These are phyloP conservation scores for Flaveria brownii DNA, from an alignment of 129 eudicot genomes.

Conservation along the genomic window DNA sequence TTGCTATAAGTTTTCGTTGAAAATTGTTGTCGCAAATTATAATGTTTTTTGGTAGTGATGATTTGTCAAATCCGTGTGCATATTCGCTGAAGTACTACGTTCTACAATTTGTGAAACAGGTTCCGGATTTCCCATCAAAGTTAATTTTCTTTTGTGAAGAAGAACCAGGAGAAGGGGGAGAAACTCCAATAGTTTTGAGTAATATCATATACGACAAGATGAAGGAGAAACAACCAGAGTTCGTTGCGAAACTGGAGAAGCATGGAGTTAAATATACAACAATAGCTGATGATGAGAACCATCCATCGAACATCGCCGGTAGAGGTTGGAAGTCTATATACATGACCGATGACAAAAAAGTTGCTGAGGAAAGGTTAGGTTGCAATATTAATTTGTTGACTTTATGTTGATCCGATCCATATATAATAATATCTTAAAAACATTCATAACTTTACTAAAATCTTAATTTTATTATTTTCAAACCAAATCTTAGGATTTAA, in stretches of 20 bases:
- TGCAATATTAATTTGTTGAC: no score
- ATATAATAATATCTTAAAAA: no score
- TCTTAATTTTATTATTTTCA: no score
- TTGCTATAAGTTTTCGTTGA: no score
- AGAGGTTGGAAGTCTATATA: constrained; percentile 25
- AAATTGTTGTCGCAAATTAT: no score
- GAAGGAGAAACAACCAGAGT: constrained; percentile 24
- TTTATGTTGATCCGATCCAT: no score
- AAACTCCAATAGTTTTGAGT: constrained; percentile 23
- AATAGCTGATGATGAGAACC: background rate
- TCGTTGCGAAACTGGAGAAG: constrained; percentile 12
- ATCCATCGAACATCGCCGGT: background rate
- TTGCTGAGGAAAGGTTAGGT: constrained; percentile 31
- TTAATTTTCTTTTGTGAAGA: constrained; percentile 31
- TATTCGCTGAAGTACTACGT: background rate
- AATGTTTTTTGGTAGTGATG: background rate
- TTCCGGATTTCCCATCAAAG: constrained; percentile 21
- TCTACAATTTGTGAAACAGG: constrained; percentile 23
- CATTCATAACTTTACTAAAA: no score
- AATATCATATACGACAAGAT: background rate
- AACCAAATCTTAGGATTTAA: no score
- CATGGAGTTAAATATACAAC: constrained; percentile 18
- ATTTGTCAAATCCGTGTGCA: background rate
- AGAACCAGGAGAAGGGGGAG: constrained; percentile 31
- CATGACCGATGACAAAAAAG: constrained; percentile 17